Base-by-base conservation (phyloP, 306 rosid genomes). In the Sicyos baderoa region DNA sequence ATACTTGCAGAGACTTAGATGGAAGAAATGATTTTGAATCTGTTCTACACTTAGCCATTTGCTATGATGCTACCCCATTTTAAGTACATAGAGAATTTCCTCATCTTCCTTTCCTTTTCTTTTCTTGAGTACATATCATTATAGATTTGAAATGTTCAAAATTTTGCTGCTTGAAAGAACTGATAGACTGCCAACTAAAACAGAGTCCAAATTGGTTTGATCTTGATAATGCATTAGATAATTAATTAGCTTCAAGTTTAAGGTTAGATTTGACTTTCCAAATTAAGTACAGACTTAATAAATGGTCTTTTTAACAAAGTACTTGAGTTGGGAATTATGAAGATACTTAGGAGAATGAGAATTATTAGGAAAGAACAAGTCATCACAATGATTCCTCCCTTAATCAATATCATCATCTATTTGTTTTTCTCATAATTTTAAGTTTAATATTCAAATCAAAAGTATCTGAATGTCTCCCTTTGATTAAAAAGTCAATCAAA, bases 1-100 rank as follows among this genome's bases (percentile, higher is more conserved):
- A 61, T 37, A 42, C 11, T 18, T 63, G 69, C 69, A 63, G 69
- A 22, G 71, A 66, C 15, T 8, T 47, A 45, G 71, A 66, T 66
- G 71, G 71, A 14, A 45, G 54, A 66, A 66, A 66, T 47, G 71
- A 44, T 19, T 63, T 66, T 47, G 71, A 23, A 47, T 45, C 3
- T 66, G 32, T 66, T 44, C 14, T 4, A 65, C 13, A 11, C 6
- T 8, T 40, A 64, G 35, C 69, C 69, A 40, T 62, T 61, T 9
- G 67, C 40, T 61, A 18, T 10, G 27, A 32, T 60, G 67, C 25
- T n/a, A n/a, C 47, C 23, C 29, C 35, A 29, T 29, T 62, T 42
- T 63, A 42, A 45, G 71, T 66, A 47, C 54, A 22, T 44, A 65
- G 50, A 61, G 9, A 29, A 9, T 59, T 60, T 35, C 6, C 42